These are phyloP conservation scores for Penicillium sclerotiorum DNA, from an alignment of 2,329 filamentous ascomycete genomes.

Conservation along the genomic window DNA sequence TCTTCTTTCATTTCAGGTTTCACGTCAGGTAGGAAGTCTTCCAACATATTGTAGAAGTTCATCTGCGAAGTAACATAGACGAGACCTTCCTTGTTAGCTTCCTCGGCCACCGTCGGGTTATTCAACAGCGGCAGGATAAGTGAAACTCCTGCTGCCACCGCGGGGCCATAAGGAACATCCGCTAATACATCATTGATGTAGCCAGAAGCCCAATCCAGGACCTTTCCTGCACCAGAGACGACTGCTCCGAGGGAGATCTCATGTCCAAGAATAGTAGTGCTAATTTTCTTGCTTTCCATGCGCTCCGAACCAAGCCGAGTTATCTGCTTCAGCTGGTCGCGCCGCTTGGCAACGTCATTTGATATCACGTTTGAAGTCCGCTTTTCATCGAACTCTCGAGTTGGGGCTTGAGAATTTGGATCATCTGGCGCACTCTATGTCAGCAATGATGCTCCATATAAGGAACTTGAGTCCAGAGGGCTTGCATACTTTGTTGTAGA, in stretches of 20 bases:
- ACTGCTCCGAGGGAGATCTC: neutral
- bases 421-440: too few species aligned
- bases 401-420: neutral
- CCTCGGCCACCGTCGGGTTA: constrained; percentile 29
- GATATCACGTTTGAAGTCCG: neutral
- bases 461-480: neutral
- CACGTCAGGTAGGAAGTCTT: constrained; percentile 24
- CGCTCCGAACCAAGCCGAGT: constrained; percentile 1
- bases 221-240: neutral
- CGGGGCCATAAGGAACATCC: constrained; percentile 10
- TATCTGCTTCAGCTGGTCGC: constrained; percentile 3
- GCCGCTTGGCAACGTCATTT: neutral
- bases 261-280: constrained; percentile 5
- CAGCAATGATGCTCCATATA: neutral
- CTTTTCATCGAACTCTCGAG: neutral
- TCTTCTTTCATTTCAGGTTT: constrained; percentile 15
- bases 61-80: constrained; percentile 38
- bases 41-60: constrained; percentile 36
- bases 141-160: constrained; percentile 6
- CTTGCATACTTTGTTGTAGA: neutral
- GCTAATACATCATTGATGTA: constrained; percentile 8
- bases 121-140: constrained; percentile 41
- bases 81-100: constrained; percentile 38
- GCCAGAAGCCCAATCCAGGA: constrained; percentile 2
- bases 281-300: constrained; percentile 3